Evolutionary conservation across 2,329 filamentous ascomycete genomes (phyloP).

Genomic region (Samsoniella hepiali): DNA sequence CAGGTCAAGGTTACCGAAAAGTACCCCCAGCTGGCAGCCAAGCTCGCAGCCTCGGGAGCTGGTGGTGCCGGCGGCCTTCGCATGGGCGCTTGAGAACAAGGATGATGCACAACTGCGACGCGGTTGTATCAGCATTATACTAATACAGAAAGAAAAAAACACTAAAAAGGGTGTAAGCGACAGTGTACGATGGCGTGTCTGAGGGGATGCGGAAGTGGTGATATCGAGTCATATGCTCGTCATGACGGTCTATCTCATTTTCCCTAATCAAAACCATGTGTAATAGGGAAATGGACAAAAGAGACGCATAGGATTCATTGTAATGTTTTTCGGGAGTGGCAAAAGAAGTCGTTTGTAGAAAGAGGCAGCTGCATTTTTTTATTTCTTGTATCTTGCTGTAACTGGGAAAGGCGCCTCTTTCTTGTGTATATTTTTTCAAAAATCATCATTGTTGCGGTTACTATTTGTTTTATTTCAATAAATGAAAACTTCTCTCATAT

Average conservation of each 20-base stretch:
- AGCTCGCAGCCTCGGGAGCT: conserved; percentile 45
- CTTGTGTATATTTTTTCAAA: conserved; percentile 14
- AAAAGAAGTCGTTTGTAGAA: conserved; percentile 11
- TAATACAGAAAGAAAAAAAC: not conserved
- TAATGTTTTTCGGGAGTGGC: conserved; percentile 8
- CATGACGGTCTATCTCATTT: conserved; percentile 3
- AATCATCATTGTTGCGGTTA: conserved; percentile 4
- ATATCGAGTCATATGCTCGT: not conserved
- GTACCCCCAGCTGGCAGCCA: conserved; percentile 74
- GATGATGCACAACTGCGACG: not conserved
- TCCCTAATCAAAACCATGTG: not conserved
- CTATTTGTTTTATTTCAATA: conserved; percentile 3
- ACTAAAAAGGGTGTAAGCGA: conserved; percentile 1
- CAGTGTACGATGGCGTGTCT: conserved; percentile 7
- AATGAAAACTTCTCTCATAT: conserved; percentile 14
- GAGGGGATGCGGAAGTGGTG: not conserved
- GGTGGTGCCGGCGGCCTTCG: conserved; percentile 35
- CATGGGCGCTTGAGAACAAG: conserved; percentile 27
- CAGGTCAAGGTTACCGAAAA: conserved; percentile 90
- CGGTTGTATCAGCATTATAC: not conserved
- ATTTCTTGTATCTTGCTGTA: conserved; percentile 8
- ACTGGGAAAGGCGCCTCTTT: conserved; percentile 14
- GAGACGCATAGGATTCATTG: conserved; percentile 7
- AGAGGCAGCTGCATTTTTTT: conserved; percentile 12
- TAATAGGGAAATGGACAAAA: not conserved